Evolutionary conservation across 176 grass and related monocot genomes (phyloP).

Genomic region (Poa annua): DNA sequence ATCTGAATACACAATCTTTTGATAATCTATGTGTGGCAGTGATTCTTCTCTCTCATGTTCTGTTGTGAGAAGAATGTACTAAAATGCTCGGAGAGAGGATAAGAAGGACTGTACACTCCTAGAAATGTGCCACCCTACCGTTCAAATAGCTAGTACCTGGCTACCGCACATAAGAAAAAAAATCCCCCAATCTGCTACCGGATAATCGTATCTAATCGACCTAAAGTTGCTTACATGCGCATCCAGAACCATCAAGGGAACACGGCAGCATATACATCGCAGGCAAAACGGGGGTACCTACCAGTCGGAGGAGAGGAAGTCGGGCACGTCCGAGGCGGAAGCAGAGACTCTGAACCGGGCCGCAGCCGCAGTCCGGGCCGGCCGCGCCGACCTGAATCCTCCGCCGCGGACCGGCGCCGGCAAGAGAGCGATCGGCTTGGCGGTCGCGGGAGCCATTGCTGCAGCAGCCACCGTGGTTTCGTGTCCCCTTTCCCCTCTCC

Average conservation of each 20-base stretch:
- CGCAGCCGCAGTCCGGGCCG: background rate
- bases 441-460: conserved; percentile 47
- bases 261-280: background rate
- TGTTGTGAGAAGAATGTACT: background rate
- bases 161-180: background rate
- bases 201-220: background rate
- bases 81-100: background rate
- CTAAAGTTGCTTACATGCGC: background rate
- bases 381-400: background rate
- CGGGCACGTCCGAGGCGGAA: conserved; percentile 69
- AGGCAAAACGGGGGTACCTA: conserved; percentile 27
- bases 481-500: background rate
- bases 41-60: background rate
- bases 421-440: conserved; percentile 31
- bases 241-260: background rate
- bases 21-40: background rate
- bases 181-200: background rate
- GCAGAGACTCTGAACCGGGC: conserved; percentile 43
- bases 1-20: background rate
- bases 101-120: background rate
- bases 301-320: conserved; percentile 92
- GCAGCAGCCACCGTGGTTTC: background rate
- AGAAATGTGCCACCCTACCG: background rate
- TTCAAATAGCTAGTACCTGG: background rate
- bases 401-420: background rate